A percentile compares a stretch with the other conserved stretches of the same genome.
phyloP scores from a whole-genome alignment of 2,329 filamentous ascomycete genomes.

The Epichloe gansuensis region DNA sequence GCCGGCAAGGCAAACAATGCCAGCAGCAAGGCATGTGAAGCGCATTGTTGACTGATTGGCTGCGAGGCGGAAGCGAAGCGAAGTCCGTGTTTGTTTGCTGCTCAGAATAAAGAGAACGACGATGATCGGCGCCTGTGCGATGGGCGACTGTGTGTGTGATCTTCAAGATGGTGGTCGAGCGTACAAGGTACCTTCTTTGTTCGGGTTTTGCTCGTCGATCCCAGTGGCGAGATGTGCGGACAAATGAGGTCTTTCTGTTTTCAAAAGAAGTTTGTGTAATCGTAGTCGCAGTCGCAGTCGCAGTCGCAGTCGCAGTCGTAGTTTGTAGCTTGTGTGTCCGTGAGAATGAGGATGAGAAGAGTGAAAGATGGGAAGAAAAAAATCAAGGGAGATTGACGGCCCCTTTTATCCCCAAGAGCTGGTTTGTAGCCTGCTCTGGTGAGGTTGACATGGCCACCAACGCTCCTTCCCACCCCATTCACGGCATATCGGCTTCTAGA shows the following conservation, averaged over 20 bases:
- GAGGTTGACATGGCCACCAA: not conserved
- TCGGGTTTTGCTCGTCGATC: not conserved
- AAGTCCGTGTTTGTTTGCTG: not conserved
- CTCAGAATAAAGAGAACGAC: not conserved
- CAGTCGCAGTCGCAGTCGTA: too few species aligned
- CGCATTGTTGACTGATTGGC: constrained; percentile 11
- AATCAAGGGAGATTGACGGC: not conserved
- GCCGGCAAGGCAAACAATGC: constrained; percentile 4
- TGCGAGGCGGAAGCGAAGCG: not conserved
- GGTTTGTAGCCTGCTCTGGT: not conserved
- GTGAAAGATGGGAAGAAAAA: not conserved
- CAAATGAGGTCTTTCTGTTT: too few species aligned
- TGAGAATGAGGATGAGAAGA: not conserved
- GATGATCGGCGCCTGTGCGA: not conserved
- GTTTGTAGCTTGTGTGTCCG: not conserved
- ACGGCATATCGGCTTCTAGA: not conserved
- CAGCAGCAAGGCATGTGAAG: constrained; percentile 11
- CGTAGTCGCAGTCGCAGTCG: too few species aligned
- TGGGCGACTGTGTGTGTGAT: not conserved
- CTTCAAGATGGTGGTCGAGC: not conserved
- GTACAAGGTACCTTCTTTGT: not conserved
- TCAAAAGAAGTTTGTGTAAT: too few species aligned
- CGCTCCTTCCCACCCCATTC: not conserved
- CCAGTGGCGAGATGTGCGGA: too few species aligned
- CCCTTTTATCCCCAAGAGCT: not conserved